phyloP scores from a whole-genome alignment of 345 rosid species.

The Ricinus communis region DNA sequence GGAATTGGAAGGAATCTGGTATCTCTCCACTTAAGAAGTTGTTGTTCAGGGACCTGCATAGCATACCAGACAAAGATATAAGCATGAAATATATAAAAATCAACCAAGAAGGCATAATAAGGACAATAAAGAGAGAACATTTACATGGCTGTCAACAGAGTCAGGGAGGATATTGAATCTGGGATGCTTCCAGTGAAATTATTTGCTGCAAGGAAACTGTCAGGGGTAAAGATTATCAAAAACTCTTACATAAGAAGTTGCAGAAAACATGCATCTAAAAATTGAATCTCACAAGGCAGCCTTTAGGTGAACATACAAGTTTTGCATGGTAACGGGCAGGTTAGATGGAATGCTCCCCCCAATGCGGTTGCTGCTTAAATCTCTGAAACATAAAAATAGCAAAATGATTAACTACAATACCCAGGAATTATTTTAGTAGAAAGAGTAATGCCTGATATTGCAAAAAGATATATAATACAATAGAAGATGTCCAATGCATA shows the following conservation, averaged over 20 bases:
- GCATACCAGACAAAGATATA: slow-evolving; percentile 10
- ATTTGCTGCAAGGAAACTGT: slow-evolving; percentile 94
- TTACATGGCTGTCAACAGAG: slow-evolving; percentile 68
- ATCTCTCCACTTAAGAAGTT: slow-evolving; percentile 82
- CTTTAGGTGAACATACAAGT: slow-evolving; percentile 41
- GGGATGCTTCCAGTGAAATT: slow-evolving; percentile 93
- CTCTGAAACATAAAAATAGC: slow-evolving; percentile 49
- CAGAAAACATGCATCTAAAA: background rate
- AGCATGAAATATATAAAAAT: slow-evolving; percentile 1
- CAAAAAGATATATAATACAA: background rate
- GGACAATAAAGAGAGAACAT: slow-evolving; percentile 12
- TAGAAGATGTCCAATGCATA: background rate
- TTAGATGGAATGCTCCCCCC: slow-evolving; percentile 86
- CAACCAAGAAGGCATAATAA: slow-evolving; percentile 18
- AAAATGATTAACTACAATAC: slow-evolving; percentile 7
- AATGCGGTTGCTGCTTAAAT: slow-evolving; percentile 83
- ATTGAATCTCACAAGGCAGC: background rate
- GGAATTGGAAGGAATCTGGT: slow-evolving; percentile 75
- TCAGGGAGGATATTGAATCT: slow-evolving; percentile 63
- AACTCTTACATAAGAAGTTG: slow-evolving; percentile 14
- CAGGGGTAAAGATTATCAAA: slow-evolving; percentile 44
- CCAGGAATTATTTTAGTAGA: background rate
- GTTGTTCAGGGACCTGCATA: slow-evolving; percentile 75
- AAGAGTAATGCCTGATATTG: background rate
- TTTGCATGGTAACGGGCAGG: slow-evolving; percentile 75